Evolutionary conservation across 2,329 filamentous ascomycete genomes (phyloP).

Genomic region (Nemania serpens): DNA sequence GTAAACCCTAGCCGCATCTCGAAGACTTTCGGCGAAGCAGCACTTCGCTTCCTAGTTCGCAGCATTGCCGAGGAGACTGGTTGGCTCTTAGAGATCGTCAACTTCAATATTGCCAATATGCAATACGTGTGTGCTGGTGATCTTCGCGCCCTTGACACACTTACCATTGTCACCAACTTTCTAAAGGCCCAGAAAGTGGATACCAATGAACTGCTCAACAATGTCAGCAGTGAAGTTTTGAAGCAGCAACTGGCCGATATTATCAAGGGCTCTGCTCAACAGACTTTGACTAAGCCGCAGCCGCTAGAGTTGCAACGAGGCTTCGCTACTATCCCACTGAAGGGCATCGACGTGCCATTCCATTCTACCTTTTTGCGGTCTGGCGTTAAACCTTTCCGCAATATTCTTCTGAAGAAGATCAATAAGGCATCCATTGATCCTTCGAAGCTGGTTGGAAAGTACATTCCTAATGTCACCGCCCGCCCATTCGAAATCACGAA

Average conservation of each 20-base stretch:
- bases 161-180: conserved; percentile 86
- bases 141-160: conserved; percentile 71
- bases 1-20: conserved; percentile 98
- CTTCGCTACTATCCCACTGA: conserved; percentile 94
- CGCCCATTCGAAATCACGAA: conserved; percentile 93
- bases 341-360: conserved; percentile 98
- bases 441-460: conserved; percentile 95
- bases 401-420: conserved; percentile 99
- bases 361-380: conserved; percentile 97
- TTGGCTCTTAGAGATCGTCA: conserved; percentile 98
- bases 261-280: conserved; percentile 83
- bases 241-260: conserved; percentile 89
- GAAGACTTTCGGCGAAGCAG: conserved; percentile 98
- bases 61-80: conserved; percentile 92
- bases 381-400: conserved; percentile 98
- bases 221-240: conserved; percentile 84
- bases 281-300: conserved; percentile 85
- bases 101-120: conserved; percentile 83
- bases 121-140: conserved; percentile 76
- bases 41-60: conserved; percentile 93
- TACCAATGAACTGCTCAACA: conserved; percentile 89
- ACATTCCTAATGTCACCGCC: conserved; percentile 98
- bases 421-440: conserved; percentile 99
- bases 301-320: conserved; percentile 91
- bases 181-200: conserved; percentile 97